A percentile compares a stretch with the other conserved stretches of the same genome.
Conservation (phyloP, 805 yeast species). For the Metschnikowia arizonensis region DNA sequence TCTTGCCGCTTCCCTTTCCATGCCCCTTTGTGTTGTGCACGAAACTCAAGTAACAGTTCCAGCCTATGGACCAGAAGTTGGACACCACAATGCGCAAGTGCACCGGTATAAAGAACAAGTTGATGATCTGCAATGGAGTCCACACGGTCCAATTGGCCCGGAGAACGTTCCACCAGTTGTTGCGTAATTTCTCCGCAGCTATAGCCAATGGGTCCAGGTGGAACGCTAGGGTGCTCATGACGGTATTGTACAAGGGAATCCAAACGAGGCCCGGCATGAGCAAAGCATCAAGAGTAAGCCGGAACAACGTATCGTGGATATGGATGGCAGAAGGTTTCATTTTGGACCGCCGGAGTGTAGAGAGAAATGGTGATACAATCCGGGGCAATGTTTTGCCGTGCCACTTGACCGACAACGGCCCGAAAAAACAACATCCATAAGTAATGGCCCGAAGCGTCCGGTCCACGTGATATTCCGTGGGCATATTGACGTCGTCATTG, state of each 20-base stretch:
- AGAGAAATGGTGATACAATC: constrained; percentile 33
- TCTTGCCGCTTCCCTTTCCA: constrained; percentile 35
- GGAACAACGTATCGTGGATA: constrained; percentile 22
- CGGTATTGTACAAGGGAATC: constrained; percentile 42
- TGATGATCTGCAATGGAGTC: constrained; percentile 39
- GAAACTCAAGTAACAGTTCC: constrained; percentile 42
- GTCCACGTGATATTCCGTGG: constrained; percentile 22
- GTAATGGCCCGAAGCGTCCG: constrained; percentile 35
- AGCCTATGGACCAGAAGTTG: constrained; percentile 39
- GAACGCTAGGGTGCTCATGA: constrained; percentile 34
- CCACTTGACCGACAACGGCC: constrained; percentile 40
- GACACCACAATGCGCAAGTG: constrained; percentile 36
- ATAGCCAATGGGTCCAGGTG: constrained; percentile 33
- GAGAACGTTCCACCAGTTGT: constrained; percentile 41
- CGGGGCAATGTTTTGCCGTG: constrained; percentile 35
- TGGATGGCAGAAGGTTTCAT: constrained; percentile 15
- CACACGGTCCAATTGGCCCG: constrained; percentile 41
- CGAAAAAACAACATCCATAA: constrained; percentile 37
- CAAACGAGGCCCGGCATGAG: constrained; percentile 36
- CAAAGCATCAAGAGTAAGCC: constrained; percentile 34
- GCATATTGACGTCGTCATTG: constrained; percentile 19
- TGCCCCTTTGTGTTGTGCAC: constrained; percentile 47
- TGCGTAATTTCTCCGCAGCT: constrained; percentile 30
- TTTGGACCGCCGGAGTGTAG: constrained; percentile 9
- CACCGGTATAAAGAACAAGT: constrained; percentile 36